Percentiles rank a stretch among this genome's conserved stretches.
Conservation (phyloP, 768 basidiomycete species). For the Lactarius indigo region DNA sequence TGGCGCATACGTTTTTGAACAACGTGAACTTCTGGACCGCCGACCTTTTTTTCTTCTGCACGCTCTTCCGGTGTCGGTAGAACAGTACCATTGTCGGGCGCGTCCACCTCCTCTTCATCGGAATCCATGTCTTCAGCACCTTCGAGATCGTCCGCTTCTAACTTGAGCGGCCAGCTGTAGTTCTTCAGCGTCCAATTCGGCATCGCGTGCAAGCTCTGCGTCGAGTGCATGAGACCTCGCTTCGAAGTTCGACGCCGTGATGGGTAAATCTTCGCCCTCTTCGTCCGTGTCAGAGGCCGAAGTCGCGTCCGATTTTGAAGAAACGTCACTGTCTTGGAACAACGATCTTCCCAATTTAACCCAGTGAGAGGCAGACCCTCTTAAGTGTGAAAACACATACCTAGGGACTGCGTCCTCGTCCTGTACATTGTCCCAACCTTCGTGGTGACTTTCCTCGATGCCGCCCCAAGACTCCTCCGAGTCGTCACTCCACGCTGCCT, state of each 20-base stretch:
- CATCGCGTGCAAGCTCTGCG: constrained; percentile 60
- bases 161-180: constrained; percentile 50
- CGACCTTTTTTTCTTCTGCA: constrained; percentile 64
- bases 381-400: constrained; percentile 28
- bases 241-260: constrained; percentile 81
- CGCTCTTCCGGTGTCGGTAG: constrained; percentile 70
- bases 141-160: constrained; percentile 18
- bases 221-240: constrained; percentile 76
- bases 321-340: constrained; percentile 46
- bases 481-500: constrained; percentile 23
- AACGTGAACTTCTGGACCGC: constrained; percentile 67
- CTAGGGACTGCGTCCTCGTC: constrained; percentile 45
- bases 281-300: constrained; percentile 39
- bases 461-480: constrained; percentile 30
- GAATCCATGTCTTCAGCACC: constrained; percentile 37
- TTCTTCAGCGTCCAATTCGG: constrained; percentile 65
- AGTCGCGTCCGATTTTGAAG: constrained; percentile 43
- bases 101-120: constrained; percentile 36
- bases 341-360: constrained; percentile 35
- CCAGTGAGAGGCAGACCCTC: background rate
- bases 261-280: constrained; percentile 48
- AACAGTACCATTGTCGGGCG: constrained; percentile 50
- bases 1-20: constrained; percentile 79
- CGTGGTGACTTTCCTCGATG: constrained; percentile 34
- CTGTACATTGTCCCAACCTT: constrained; percentile 63